phyloP scores from a whole-genome alignment of 139 green algal genomes.

The Haematococcus lacustris region DNA sequence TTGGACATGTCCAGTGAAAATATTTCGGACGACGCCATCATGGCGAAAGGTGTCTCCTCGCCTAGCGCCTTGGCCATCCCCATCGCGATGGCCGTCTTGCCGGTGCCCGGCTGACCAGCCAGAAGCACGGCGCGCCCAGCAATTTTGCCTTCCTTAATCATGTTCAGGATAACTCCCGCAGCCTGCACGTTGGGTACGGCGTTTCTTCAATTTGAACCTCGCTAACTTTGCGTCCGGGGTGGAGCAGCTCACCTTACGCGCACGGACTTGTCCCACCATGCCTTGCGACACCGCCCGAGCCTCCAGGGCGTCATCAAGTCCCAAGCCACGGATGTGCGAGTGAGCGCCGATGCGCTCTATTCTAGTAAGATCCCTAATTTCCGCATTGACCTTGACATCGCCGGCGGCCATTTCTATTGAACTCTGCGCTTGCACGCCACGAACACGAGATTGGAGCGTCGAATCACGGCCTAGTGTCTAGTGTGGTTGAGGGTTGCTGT shows the following conservation, averaged over 20 bases:
- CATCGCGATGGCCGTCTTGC: conserved; percentile 97
- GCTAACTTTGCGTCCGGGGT: too few species aligned
- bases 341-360: conserved; percentile 97
- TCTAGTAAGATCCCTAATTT: conserved; percentile 85
- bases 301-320: conserved; percentile 91
- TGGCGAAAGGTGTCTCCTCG: conserved; percentile 96
- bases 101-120: conserved; percentile 91
- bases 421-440: neutral
- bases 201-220: too few species aligned
- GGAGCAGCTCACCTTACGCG: conserved; percentile 81
- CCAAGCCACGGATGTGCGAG: conserved; percentile 94
- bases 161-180: conserved; percentile 88
- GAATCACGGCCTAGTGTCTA: too few species aligned
- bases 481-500: too few species aligned
- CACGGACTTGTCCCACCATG: conserved; percentile 89
- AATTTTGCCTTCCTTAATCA: conserved; percentile 96
- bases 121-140: conserved; percentile 90
- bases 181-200: conserved; percentile 43
- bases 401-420: neutral
- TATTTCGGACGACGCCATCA: conserved; percentile 95
- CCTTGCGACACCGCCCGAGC: conserved; percentile 87
- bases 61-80: conserved; percentile 92
- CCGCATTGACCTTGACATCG: conserved; percentile 67
- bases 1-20: conserved; percentile 98
- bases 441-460: too few species aligned